A percentile compares a stretch with the other conserved stretches of the same genome.
phyloP scores from a whole-genome alignment of 2,329 filamentous ascomycete genomes.

The Ophiostoma perfectum region DNA sequence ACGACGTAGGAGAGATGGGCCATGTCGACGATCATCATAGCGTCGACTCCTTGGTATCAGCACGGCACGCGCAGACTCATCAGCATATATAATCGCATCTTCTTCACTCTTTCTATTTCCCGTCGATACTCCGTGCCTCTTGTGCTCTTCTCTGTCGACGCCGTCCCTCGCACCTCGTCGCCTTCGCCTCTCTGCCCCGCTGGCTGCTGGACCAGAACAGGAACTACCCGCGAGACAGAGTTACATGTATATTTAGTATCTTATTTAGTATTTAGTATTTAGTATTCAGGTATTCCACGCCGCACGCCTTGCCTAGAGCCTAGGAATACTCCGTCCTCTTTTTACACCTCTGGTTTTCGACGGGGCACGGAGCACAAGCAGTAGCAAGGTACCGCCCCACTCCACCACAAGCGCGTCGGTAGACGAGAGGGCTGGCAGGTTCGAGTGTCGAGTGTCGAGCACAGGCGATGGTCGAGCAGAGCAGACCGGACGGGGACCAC shows the following conservation, averaged over 20 bases:
- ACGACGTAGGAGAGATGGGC: background rate
- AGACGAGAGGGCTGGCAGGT: too few relatives aligned
- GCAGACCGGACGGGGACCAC: too few relatives aligned
- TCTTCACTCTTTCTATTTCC: background rate
- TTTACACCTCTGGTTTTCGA: slow-evolving; percentile 7
- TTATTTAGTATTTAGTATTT: background rate
- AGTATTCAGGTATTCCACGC: background rate
- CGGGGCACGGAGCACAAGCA: background rate
- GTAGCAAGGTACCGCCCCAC: slow-evolving; percentile 13
- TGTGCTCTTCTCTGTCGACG: background rate
- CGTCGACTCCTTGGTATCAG: background rate
- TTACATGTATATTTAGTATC: background rate
- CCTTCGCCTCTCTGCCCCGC: background rate
- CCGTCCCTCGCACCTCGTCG: background rate
- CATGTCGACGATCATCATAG: slow-evolving; percentile 5
- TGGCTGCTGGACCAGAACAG: slow-evolving; percentile 5
- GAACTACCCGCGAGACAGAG: background rate
- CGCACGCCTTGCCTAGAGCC: too few relatives aligned
- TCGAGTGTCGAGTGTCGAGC: too few relatives aligned
- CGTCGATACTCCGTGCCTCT: background rate
- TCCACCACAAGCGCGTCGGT: slow-evolving; percentile 9
- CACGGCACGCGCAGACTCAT: too few relatives aligned
- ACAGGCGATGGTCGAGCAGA: too few relatives aligned
- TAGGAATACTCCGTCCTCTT: background rate
- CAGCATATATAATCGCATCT: background rate